Percentiles rank a stretch among this genome's conserved stretches.
Evolutionary conservation across 73 alveolate genomes (phyloP).

Genomic region (Tetrahymena elliotti): DNA sequence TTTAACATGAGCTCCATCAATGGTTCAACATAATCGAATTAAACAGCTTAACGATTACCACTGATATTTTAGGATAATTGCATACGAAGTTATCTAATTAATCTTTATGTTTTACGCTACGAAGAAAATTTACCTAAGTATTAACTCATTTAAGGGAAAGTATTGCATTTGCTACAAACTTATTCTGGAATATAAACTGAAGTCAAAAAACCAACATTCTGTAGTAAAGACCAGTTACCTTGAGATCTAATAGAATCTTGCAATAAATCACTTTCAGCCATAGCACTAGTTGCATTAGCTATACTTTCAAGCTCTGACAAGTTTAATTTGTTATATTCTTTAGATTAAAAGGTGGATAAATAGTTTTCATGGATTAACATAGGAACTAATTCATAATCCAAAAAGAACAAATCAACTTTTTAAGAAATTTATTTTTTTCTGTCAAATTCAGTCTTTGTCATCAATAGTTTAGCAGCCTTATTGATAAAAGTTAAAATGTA

Average conservation of each 20-base stretch:
- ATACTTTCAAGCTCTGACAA: conserved; percentile 43
- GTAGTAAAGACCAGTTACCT: not conserved
- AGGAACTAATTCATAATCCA: conserved; percentile 88
- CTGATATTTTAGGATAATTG: not conserved
- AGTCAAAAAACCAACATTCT: not conserved
- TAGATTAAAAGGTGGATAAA: conserved; percentile 42
- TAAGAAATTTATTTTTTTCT: conserved; percentile 49
- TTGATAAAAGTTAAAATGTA: conserved; percentile 56
- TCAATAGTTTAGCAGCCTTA: conserved; percentile 66
- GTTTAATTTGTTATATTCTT: conserved; percentile 1
- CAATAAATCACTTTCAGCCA: conserved; percentile 83
- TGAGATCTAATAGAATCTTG: not conserved
- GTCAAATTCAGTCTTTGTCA: conserved; percentile 51
- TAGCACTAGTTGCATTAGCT: conserved; percentile 75
- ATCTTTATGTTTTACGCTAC: not conserved
- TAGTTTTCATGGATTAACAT: conserved; percentile 80
- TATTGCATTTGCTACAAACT: not conserved
- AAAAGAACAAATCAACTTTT: conserved; percentile 77
- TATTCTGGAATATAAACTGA: not conserved
- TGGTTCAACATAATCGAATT: not conserved
- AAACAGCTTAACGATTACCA: not conserved
- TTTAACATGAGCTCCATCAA: not conserved
- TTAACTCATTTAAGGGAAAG: not conserved
- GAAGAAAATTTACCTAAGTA: not conserved
- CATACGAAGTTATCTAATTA: not conserved